These are phyloP conservation scores for Phytophthora brassicae DNA, from an alignment of 352 stramenopile genomes.

Conservation along the genomic window DNA sequence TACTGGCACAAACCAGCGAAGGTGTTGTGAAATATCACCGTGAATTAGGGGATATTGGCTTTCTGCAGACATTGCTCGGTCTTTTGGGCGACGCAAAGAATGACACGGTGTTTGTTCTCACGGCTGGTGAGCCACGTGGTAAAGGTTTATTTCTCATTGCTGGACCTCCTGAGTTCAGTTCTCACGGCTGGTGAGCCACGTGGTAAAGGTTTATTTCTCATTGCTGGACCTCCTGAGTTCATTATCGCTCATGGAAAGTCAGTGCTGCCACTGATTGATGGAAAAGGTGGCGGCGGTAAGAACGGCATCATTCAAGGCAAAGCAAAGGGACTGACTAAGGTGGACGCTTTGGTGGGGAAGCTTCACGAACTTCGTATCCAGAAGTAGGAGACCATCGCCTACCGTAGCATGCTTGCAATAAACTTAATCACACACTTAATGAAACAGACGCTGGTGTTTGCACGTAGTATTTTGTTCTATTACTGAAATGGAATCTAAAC, in stretches of 20 bases:
- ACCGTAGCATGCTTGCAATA: too few species aligned
- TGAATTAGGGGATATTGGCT: slow-evolving; percentile 60
- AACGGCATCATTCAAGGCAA: slow-evolving; percentile 81
- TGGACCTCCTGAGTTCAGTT: slow-evolving; percentile 56
- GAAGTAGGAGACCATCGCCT: slow-evolving; percentile 18
- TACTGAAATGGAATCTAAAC: slow-evolving; percentile 1
- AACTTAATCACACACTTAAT: too few species aligned
- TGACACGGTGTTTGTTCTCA: slow-evolving; percentile 46
- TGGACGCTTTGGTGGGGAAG: slow-evolving; percentile 45
- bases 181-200: slow-evolving; percentile 51
- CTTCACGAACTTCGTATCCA: slow-evolving; percentile 45
- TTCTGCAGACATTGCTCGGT: slow-evolving; percentile 61
- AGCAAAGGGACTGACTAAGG: slow-evolving; percentile 56
- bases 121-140: slow-evolving; percentile 44
- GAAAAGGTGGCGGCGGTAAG: slow-evolving; percentile 76
- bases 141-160: slow-evolving; percentile 75
- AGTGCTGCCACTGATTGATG: slow-evolving; percentile 62
- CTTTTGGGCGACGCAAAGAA: slow-evolving; percentile 49
- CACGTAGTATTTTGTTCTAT: slow-evolving; percentile 21
- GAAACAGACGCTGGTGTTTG: too few species aligned
- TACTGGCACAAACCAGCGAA: slow-evolving; percentile 34
- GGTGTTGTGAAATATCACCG: slow-evolving; percentile 60
- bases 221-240: slow-evolving; percentile 60
- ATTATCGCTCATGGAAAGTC: slow-evolving; percentile 55
- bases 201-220: slow-evolving; percentile 67